These are phyloP conservation scores for Coriolopsis trogii DNA, from an alignment of 1,284 basidiomycete species.

Conservation along the genomic window DNA sequence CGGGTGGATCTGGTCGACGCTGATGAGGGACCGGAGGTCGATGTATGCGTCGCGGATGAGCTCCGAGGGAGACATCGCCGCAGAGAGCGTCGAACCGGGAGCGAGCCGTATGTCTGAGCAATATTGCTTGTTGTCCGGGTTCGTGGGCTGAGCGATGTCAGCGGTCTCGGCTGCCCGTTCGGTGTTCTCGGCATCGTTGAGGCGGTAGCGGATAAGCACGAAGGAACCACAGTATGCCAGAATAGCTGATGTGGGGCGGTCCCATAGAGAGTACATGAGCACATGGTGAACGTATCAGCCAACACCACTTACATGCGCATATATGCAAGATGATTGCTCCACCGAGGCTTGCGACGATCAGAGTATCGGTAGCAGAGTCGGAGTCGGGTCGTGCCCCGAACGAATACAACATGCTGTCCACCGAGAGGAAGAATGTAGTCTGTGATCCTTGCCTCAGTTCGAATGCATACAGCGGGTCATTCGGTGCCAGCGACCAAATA, in stretches of 20 bases:
- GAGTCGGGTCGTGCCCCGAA: conserved; percentile 20
- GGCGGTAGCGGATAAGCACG: conserved; percentile 37
- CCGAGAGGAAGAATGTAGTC: conserved; percentile 43
- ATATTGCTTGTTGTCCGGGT: background rate
- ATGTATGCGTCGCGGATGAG: conserved; percentile 14
- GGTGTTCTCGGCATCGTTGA: conserved; percentile 31
- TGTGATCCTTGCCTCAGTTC: no score
- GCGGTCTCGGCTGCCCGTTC: background rate
- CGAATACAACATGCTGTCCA: conserved; percentile 38
- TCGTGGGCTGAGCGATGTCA: background rate
- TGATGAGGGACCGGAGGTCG: conserved; percentile 20
- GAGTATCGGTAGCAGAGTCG: conserved; percentile 25
- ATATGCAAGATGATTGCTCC: conserved; percentile 42
- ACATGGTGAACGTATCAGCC: background rate
- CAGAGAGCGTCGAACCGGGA: background rate
- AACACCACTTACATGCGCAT: conserved; percentile 33
- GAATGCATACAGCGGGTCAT: no score
- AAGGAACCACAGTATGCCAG: conserved; percentile 38
- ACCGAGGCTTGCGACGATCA: conserved; percentile 35
- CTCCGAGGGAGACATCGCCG: conserved; percentile 11
- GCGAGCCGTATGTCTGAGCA: background rate
- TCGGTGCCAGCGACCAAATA: no score
- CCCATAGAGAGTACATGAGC: background rate
- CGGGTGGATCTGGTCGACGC: conserved; percentile 19
- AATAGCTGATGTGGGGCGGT: conserved; percentile 29